Evolutionary conservation across 2,329 filamentous ascomycete genomes (phyloP).

Genomic region (Lasiodiplodia gonubiensis): DNA sequence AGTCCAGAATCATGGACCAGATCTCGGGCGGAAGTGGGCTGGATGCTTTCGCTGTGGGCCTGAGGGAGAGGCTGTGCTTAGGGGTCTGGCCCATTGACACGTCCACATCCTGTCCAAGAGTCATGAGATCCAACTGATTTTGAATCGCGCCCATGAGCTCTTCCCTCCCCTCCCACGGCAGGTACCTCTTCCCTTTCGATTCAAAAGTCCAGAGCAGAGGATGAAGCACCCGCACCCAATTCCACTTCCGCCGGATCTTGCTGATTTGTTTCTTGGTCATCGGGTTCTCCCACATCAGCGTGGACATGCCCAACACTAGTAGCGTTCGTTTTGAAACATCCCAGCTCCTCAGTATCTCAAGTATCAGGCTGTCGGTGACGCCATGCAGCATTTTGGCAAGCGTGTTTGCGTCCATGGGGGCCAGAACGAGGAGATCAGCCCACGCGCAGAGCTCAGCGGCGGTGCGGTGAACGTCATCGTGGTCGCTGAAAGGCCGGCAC

Average conservation of each 20-base stretch:
- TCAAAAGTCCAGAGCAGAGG: constrained; percentile 85
- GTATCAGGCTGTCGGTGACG: constrained; percentile 77
- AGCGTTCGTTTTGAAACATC: constrained; percentile 84
- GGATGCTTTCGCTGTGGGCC: constrained; percentile 30
- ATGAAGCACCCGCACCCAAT: constrained; percentile 78
- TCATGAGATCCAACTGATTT: constrained; percentile 77
- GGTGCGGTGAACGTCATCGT: constrained; percentile 22
- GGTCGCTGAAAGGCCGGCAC: constrained; percentile 14
- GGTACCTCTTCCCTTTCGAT: constrained; percentile 52
- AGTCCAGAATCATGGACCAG: constrained; percentile 86
- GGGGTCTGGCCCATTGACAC: constrained; percentile 45
- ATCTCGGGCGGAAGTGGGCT: constrained; percentile 76
- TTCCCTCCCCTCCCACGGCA: constrained; percentile 63
- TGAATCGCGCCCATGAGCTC: constrained; percentile 76
- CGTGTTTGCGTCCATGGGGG: constrained; percentile 82
- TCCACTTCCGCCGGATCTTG: constrained; percentile 83
- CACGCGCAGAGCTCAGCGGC: constrained; percentile 68
- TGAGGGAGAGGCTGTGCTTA: constrained; percentile 29
- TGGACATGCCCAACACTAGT: constrained; percentile 86
- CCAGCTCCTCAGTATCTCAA: constrained; percentile 85
- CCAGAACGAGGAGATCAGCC: constrained; percentile 85
- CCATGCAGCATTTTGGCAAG: constrained; percentile 88
- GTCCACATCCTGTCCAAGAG: constrained; percentile 74
- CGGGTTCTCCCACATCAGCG: constrained; percentile 87
- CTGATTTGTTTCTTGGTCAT: constrained; percentile 86